These are phyloP conservation scores for Lasiosphaeris hirsuta DNA, from an alignment of 495 filamentous ascomycete species.

Conservation along the genomic window DNA sequence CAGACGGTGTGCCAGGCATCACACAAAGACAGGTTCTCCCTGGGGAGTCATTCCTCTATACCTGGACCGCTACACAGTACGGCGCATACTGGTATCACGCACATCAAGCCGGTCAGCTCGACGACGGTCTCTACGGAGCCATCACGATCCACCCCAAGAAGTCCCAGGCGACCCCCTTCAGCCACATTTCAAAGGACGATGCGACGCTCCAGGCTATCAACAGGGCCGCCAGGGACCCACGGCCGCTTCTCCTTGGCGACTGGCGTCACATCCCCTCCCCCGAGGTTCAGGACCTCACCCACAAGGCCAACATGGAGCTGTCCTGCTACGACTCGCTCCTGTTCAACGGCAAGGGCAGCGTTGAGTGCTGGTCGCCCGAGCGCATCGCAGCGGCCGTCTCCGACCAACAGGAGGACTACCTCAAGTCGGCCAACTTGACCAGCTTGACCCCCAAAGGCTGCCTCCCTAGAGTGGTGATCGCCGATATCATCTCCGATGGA, in stretches of 20 bases:
- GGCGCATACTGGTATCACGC: conserved; percentile 56
- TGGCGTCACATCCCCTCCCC: conserved; percentile 51
- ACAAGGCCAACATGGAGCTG: conserved; percentile 35
- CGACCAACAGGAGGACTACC: conserved; percentile 28
- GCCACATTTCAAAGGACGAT: conserved; percentile 38
- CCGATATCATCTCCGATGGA: conserved; percentile 20
- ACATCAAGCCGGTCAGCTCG: conserved; percentile 43
- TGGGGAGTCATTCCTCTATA: conserved; percentile 41
- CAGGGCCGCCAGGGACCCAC: conserved; percentile 39
- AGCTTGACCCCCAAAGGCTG: conserved; percentile 46
- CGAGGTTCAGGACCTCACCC: conserved; percentile 39
- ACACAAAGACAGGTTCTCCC: conserved; percentile 43
- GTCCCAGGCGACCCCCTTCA: conserved; percentile 41
- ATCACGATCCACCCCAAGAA: conserved; percentile 47
- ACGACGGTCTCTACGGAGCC: conserved; percentile 52
- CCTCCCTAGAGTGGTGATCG: conserved; percentile 20
- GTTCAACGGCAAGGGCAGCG: conserved; percentile 50
- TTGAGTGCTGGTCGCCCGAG: conserved; percentile 41
- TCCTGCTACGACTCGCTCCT: conserved; percentile 49
- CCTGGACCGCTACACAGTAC: conserved; percentile 46
- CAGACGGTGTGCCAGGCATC: conserved; percentile 36
- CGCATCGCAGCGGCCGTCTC: conserved; percentile 34
- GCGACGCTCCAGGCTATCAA: conserved; percentile 41
- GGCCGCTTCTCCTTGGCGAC: conserved; percentile 52
- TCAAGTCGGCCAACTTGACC: conserved; percentile 29